These are phyloP conservation scores for Fraxinus dipetala DNA, from an alignment of 305 asterid genomes.

Conservation along the genomic window DNA sequence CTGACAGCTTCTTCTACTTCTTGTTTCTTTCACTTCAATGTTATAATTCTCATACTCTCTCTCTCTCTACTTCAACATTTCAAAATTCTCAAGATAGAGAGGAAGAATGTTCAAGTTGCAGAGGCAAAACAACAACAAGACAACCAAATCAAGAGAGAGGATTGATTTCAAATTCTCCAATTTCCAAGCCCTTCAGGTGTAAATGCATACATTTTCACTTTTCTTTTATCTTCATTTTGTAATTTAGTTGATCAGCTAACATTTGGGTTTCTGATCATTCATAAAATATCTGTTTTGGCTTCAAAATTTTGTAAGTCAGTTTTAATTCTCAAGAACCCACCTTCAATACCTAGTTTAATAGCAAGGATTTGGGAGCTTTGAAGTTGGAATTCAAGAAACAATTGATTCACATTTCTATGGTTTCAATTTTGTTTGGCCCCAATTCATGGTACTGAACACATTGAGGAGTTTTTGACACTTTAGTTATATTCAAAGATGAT, in stretches of 20 bases:
- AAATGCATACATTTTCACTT: neutral
- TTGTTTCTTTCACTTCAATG: slow-evolving; percentile 37
- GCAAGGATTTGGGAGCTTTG: neutral
- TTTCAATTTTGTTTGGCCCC: neutral
- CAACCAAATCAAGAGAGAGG: slow-evolving; percentile 48
- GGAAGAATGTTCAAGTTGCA: slow-evolving; percentile 59
- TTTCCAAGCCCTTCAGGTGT: slow-evolving; percentile 89
- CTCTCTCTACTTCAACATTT: slow-evolving; percentile 20
- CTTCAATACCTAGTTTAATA: neutral
- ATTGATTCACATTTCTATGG: neutral
- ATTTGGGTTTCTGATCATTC: neutral
- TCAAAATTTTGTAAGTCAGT: neutral
- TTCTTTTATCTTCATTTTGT: neutral
- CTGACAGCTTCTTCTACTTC: neutral
- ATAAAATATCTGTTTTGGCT: neutral
- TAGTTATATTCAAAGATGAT: neutral
- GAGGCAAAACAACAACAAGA: slow-evolving; percentile 37
- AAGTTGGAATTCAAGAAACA: neutral
- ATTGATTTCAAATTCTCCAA: slow-evolving; percentile 80
- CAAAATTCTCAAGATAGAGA: slow-evolving; percentile 17
- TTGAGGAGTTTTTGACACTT: neutral
- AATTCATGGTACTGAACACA: neutral
- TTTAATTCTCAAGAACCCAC: neutral
- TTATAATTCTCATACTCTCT: slow-evolving; percentile 17
- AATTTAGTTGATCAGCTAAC: neutral